Evolutionary conservation across 192 early-diverging fungal species (phyloP).

Genomic region (Dispira parvispora): DNA sequence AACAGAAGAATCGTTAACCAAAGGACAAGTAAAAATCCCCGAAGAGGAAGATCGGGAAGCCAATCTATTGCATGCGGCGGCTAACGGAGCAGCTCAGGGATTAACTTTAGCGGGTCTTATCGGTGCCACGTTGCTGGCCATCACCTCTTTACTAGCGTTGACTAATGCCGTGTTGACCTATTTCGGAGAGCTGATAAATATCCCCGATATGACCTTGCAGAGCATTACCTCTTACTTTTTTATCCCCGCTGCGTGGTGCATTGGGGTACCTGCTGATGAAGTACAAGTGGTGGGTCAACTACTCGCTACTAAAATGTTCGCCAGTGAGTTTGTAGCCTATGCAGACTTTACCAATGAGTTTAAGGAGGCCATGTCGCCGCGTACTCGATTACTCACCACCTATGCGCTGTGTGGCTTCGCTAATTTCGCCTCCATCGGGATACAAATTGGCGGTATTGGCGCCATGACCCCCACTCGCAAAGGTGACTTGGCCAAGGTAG

Average conservation of each 20-base stretch:
- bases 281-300: slow-evolving; percentile 41
- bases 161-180: slow-evolving; percentile 55
- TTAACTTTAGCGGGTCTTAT: slow-evolving; percentile 61
- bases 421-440: slow-evolving; percentile 69
- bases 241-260: slow-evolving; percentile 50
- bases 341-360: slow-evolving; percentile 15
- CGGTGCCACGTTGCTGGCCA: slow-evolving; percentile 50
- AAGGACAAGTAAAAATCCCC: slow-evolving; percentile 42
- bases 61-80: slow-evolving; percentile 65
- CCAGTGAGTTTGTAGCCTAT: slow-evolving; percentile 87
- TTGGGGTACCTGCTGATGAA: slow-evolving; percentile 42
- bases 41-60: slow-evolving; percentile 37
- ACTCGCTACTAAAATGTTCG: slow-evolving; percentile 56
- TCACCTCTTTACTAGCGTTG: slow-evolving; percentile 52
- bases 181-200: slow-evolving; percentile 44
- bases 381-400: slow-evolving; percentile 34
- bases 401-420: slow-evolving; percentile 82
- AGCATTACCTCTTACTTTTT: slow-evolving; percentile 62
- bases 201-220: slow-evolving; percentile 40
- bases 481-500: slow-evolving; percentile 51
- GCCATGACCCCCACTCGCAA: slow-evolving; percentile 53
- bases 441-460: slow-evolving; percentile 59
- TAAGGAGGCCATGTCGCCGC: slow-evolving; percentile 23
- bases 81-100: slow-evolving; percentile 68
- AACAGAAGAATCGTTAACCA: slow-evolving; percentile 60